Evolutionary conservation across 2,329 filamentous ascomycete species (phyloP).

Genomic region (Biscogniauxia marginata): DNA sequence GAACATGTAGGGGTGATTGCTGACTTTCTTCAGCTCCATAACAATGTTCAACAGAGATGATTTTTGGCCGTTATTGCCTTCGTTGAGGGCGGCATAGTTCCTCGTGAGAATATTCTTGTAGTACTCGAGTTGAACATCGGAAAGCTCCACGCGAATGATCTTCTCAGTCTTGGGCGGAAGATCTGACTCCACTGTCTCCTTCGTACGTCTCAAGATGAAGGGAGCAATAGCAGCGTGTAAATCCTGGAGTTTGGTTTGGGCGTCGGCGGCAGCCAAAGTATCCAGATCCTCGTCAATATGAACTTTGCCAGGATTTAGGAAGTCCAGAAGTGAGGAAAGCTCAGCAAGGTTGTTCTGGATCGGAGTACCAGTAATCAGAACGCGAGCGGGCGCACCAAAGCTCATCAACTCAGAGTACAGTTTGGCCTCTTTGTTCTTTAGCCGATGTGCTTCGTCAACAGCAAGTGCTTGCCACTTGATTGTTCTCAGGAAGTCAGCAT

Average conservation of each 20-base stretch:
- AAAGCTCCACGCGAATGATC: conserved; percentile 96
- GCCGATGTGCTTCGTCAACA: conserved; percentile 92
- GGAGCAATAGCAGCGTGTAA: conserved; percentile 86
- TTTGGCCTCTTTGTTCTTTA: conserved; percentile 96
- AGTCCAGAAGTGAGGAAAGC: conserved; percentile 88
- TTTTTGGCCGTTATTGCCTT: conserved; percentile 86
- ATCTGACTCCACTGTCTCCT: conserved; percentile 96
- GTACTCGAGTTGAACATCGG: conserved; percentile 94
- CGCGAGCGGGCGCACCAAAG: conserved; percentile 83
- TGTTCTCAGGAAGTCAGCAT: conserved; percentile 78
- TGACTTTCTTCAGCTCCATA: conserved; percentile 99
- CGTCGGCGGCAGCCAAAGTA: conserved; percentile 70
- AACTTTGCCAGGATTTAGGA: conserved; percentile 92
- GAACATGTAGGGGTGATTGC: conserved; percentile 98
- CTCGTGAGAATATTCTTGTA: conserved; percentile 98
- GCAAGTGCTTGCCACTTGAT: conserved; percentile 98
- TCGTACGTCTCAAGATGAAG: conserved; percentile 92
- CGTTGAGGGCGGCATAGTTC: conserved; percentile 92
- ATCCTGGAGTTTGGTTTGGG: conserved; percentile 81
- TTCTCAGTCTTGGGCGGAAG: conserved; percentile 97
- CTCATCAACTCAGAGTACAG: conserved; percentile 81
- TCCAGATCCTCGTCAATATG: conserved; percentile 91
- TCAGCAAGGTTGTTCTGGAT: conserved; percentile 97
- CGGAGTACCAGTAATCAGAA: conserved; percentile 94
- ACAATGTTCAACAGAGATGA: conserved; percentile 96